A percentile compares a stretch with the other conserved stretches of the same genome.
phyloP scores from a whole-genome alignment of 306 rosid species.

The Pterocarpus macrocarpus region DNA sequence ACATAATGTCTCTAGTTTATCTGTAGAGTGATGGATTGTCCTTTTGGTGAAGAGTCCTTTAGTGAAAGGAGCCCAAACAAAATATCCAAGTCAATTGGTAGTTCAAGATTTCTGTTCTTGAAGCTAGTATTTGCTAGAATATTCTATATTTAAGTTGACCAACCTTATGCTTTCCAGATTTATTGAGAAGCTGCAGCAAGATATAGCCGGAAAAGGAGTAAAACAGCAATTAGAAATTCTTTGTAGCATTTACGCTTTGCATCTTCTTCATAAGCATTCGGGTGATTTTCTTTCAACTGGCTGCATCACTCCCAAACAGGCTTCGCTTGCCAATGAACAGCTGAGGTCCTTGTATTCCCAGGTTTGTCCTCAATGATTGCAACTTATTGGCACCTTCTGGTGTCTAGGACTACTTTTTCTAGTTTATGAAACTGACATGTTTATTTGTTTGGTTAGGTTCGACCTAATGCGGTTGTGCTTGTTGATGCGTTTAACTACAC shows the following conservation, averaged over 20 bases:
- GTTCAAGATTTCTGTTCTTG: conserved; percentile 11
- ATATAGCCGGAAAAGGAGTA: conserved; percentile 93
- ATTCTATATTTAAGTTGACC: conserved; percentile 33
- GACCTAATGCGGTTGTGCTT: conserved; percentile 85
- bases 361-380: conserved; percentile 60
- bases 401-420: conserved; percentile 25
- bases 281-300: conserved; percentile 93
- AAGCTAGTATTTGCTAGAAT: conserved; percentile 25
- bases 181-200: conserved; percentile 85
- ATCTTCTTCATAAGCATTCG: conserved; percentile 75
- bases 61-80: conserved; percentile 13
- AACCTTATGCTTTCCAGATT: conserved; percentile 64
- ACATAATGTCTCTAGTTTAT: conserved; percentile 15
- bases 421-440: conserved; percentile 30
- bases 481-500: conserved; percentile 93
- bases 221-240: conserved; percentile 80
- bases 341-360: conserved; percentile 84
- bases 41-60: conserved; percentile 8
- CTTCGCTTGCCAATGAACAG: conserved; percentile 81
- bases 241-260: conserved; percentile 78
- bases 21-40: conserved; percentile 4
- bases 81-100: conserved; percentile 3
- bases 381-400: neutral
- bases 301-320: conserved; percentile 83
- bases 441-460: conserved; percentile 64